A percentile compares a stretch with the other conserved stretches of the same genome.
Conservation (phyloP, 2,329 filamentous ascomycete genomes). For the Talaromyces marneffei region DNA sequence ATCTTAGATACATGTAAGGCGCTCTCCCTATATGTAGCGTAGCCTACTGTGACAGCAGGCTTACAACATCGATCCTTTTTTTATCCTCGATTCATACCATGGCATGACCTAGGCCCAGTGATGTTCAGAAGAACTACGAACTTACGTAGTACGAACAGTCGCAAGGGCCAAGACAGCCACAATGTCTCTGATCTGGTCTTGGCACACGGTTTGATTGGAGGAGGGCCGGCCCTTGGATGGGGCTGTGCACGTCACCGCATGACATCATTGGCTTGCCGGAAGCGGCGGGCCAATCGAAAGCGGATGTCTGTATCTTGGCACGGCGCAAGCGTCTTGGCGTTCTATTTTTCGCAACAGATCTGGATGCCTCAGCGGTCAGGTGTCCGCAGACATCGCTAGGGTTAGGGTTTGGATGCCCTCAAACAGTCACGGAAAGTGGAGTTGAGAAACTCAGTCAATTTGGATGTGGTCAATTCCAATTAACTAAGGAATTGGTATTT, state of each 20-base stretch:
- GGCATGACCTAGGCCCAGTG: no score
- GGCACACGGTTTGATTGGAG: not conserved
- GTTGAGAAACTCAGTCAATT: no score
- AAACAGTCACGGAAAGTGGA: no score
- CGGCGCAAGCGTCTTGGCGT: not conserved
- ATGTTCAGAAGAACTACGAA: no score
- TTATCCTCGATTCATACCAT: not conserved
- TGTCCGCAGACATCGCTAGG: not conserved
- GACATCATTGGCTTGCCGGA: conserved; percentile 9
- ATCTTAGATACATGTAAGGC: not conserved
- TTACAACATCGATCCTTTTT: not conserved
- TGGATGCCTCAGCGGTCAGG: not conserved
- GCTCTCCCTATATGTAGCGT: not conserved
- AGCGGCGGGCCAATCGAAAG: conserved; percentile 7
- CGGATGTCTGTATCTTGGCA: not conserved
- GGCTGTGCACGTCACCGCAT: conserved; percentile 7
- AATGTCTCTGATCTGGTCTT: not conserved
- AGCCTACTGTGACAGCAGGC: not conserved
- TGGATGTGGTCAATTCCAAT: no score
- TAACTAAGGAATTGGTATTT: no score
- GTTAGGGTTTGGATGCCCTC: not conserved
- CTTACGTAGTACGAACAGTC: no score
- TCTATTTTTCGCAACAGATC: not conserved
- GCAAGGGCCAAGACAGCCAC: not conserved
- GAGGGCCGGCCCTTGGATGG: not conserved